Base-by-base conservation (phyloP, 176 grass and related monocot species). In the Olyra latifolia region DNA sequence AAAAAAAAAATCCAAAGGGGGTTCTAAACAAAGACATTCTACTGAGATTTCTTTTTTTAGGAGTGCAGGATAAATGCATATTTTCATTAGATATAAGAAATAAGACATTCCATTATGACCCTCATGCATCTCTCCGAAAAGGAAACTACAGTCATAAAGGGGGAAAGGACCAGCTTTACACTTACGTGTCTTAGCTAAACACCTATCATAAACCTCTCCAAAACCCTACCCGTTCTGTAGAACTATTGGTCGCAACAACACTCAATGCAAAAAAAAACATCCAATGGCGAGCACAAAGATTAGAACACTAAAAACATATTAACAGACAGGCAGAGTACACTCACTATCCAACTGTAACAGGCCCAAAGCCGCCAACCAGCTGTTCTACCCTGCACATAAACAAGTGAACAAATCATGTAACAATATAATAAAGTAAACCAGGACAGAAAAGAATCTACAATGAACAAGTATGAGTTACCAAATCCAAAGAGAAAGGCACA, bases 311-410 rank as follows among this genome's bases (percentile, higher is more conserved):
- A 54, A 64, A 74, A 20, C 0, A 74, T 28, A 39, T 20, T 49
- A 47, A 16, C 56, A 45, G 0, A 28, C 20, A 62, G 46, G 2
- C 40, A 29, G 1, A 84, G 30, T 30, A 59, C 46, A 76, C 82
- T 84, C 62, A 76, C 72, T 2, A 14, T 27, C 29, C 19, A 60
- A 82, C 11, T 39, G 28, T 62, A 13, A 59, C 28, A 30, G 17
- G 8, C 16, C 41, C 62, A 76, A 83, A 83, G 49, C 53, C 58
- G 38, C 50, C 70, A 52, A 62, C 48, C 70, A 15, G 17, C 70
- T 83, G 22, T 32, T 15, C n/a, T 29, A 24, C 19, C 62, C 64
- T 80, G 69, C 69, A 56, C 38, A 65, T 22, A 29, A 80, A 67
- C 62, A 86, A 57, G 39, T n/a, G 3, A 73, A 41, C 1, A 19